phyloP scores from a whole-genome alignment of 2,329 filamentous ascomycete genomes.

The Paecilomyces formosus region DNA sequence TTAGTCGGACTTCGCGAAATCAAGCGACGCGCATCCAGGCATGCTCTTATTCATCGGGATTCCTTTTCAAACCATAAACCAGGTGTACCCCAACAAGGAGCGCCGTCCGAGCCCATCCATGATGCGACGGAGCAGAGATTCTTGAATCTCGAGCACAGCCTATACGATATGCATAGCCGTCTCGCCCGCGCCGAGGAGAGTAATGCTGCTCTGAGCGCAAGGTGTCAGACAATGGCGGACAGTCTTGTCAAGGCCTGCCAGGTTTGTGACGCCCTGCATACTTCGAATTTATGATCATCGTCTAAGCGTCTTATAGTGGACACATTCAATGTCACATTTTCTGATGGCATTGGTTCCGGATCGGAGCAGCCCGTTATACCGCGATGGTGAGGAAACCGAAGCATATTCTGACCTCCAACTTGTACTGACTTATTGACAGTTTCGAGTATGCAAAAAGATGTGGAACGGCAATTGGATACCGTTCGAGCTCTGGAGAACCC shows the following conservation, averaged over 20 bases:
- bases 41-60: constrained; percentile 87
- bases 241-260: constrained; percentile 66
- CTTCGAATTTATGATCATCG: background rate
- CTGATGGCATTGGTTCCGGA: constrained; percentile 67
- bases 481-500: constrained; percentile 50
- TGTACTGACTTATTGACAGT: constrained; percentile 28
- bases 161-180: constrained; percentile 72
- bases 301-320: constrained; percentile 51
- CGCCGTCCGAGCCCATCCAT: constrained; percentile 73
- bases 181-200: constrained; percentile 78
- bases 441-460: constrained; percentile 54
- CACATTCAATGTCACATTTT: constrained; percentile 72
- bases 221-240: constrained; percentile 75
- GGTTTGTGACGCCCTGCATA: constrained; percentile 33
- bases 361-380: constrained; percentile 67
- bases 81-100: constrained; percentile 68
- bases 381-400: constrained; percentile 60
- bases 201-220: constrained; percentile 68
- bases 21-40: constrained; percentile 85
- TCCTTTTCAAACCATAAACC: constrained; percentile 74
- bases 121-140: constrained; percentile 73
- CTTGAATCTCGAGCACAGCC: constrained; percentile 66
- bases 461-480: constrained; percentile 54
- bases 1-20: constrained; percentile 87
- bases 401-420: no score